Conservation (phyloP, 176 grass and related monocot species). For the Hsuehochloa calcarea region DNA sequence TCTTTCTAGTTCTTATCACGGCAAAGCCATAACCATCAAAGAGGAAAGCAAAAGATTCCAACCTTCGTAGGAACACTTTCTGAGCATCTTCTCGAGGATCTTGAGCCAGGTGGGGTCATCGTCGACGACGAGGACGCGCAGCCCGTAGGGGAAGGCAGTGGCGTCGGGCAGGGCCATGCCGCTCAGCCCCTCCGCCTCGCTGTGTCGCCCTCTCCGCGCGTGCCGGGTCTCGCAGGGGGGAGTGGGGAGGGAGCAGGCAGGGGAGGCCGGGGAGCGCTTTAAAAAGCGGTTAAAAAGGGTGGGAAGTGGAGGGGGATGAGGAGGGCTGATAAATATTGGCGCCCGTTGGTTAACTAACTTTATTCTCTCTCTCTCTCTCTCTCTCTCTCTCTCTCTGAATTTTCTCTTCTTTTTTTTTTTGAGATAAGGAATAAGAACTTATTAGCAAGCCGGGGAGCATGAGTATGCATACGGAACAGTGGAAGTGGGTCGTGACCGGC, state of each 20-base stretch:
- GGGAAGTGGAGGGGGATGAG: slow-evolving; percentile 40
- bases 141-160: slow-evolving; percentile 82
- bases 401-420: slow-evolving; percentile 17
- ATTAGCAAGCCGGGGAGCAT: background rate
- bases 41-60: slow-evolving; percentile 52
- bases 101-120: slow-evolving; percentile 99
- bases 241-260: slow-evolving; percentile 33
- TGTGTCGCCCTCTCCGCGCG: slow-evolving; percentile 1
- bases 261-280: slow-evolving; percentile 14
- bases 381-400: background rate
- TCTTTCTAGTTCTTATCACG: background rate
- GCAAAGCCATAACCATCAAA: slow-evolving; percentile 9
- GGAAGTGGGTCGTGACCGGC: slow-evolving; percentile 32
- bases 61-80: slow-evolving; percentile 98
- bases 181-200: slow-evolving; percentile 23
- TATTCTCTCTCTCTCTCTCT: slow-evolving; percentile 10
- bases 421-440: slow-evolving; percentile 28
- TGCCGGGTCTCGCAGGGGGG: background rate
- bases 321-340: slow-evolving; percentile 43
- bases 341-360: slow-evolving; percentile 51
- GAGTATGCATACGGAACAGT: too few species aligned
- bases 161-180: slow-evolving; percentile 50
- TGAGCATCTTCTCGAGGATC: slow-evolving; percentile 99
- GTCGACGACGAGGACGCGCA: slow-evolving; percentile 92
- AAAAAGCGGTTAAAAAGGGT: slow-evolving; percentile 56